Evolutionary conservation across 331 rosid genomes (phyloP), one percentile per base, ranked within the genome.

Genomic region (Telfairia occidentalis): DNA sequence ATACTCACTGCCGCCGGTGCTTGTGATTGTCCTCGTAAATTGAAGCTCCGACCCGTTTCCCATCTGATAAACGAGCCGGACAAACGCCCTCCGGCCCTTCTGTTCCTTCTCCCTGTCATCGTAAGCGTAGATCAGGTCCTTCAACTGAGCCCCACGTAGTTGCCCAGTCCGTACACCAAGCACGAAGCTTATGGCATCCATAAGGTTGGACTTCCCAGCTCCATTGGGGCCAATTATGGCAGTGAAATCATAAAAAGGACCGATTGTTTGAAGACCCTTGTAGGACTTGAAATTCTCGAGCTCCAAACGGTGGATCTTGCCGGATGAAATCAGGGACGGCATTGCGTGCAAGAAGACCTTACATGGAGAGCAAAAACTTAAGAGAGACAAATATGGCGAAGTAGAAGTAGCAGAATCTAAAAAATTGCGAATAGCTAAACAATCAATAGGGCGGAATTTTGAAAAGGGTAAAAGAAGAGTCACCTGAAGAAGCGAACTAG

Each of bases 121-220:
- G 54, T 57, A 87, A 13, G 99, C 97, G 75, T 92, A 95, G 63
- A 95, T 95, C 74, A 95, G 86, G 83, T 95, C 99, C 89, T 89
- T 92, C 52, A 95, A 81, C 55, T 95, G 97, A 2, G 99, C 92
- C 21, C 99, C 99, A 21, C 99, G 99, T 38, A 95, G 92, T 54
- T 95, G 97, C 12, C 97, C 97, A 11, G 96, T 79, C 76, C 96
- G 83, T 19, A 95, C 97, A 7, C 99, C 99, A 10, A 95, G 96
- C n/a, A 95, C 99, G 84, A 95, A 95, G 84, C 99, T 95, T 29
- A 95, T 95, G 1, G 99, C 99, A 76, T 92, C 98, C 98, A 92
- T 92, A 69, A 92, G 98, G 77, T 92, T 92, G 29, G 98, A 92
- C 71, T 92, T 92, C 18, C 98, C 98, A 46, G 98, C 82, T 2